Percentiles rank a stretch among this genome's conserved stretches.
Evolutionary conservation across 768 basidiomycete genomes (phyloP).

Genomic region (Omphalotus guepiniiformis): DNA sequence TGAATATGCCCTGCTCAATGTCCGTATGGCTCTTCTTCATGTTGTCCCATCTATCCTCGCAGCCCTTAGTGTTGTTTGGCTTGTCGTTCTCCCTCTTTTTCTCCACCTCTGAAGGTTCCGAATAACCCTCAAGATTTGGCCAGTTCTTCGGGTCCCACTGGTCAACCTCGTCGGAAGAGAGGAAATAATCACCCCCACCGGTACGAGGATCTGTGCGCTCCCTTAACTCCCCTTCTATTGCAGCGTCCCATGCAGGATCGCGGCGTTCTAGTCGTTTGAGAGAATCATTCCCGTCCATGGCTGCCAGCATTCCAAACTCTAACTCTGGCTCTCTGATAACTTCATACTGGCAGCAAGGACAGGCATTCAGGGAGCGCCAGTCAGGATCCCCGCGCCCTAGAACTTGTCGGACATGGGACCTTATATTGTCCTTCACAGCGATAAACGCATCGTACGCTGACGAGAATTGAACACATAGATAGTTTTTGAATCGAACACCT

Average conservation of each 20-base stretch:
- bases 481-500: conserved; percentile 7
- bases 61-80: too few species aligned
- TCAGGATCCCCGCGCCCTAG: conserved; percentile 19
- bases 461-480: conserved; percentile 19
- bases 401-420: conserved; percentile 12
- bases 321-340: conserved; percentile 18
- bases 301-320: conserved; percentile 14
- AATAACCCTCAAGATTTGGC: neutral
- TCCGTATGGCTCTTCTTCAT: conserved; percentile 8
- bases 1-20: conserved; percentile 15
- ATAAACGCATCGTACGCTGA: conserved; percentile 24
- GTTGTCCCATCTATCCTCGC: conserved; percentile 15
- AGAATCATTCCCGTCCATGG: conserved; percentile 28
- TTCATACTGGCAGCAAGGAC: conserved; percentile 25
- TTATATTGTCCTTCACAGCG: conserved; percentile 8
- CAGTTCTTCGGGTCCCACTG: conserved; percentile 16
- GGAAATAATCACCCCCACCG: conserved; percentile 16
- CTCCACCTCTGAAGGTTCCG: neutral
- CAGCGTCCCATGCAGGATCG: conserved; percentile 4
- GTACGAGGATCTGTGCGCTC: conserved; percentile 13
- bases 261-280: conserved; percentile 16
- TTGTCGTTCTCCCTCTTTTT: neutral
- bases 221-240: neutral
- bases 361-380: conserved; percentile 23
- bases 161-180: conserved; percentile 16